phyloP scores from a whole-genome alignment of 345 rosid species.

The Dipteronia sinensis region DNA sequence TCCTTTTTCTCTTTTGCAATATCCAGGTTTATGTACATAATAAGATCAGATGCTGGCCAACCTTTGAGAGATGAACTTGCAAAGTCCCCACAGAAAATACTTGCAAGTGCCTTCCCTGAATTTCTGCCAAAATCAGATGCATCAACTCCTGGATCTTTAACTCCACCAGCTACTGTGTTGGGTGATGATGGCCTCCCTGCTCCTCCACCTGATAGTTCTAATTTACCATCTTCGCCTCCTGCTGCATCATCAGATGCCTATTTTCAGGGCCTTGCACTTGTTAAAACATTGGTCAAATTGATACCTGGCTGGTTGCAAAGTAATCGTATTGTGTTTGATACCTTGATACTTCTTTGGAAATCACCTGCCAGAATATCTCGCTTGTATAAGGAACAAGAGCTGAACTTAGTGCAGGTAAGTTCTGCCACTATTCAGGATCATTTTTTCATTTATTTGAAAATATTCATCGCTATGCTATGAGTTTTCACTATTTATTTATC shows the following conservation, averaged over 20 bases:
- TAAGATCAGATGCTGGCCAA: conserved; percentile 94
- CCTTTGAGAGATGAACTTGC: conserved; percentile 95
- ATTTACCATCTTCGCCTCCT: conserved; percentile 44
- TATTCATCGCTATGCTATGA: neutral
- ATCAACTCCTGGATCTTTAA: conserved; percentile 51
- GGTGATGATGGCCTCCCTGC: conserved; percentile 64
- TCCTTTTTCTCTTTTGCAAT: conserved; percentile 11
- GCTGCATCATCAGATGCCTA: conserved; percentile 69
- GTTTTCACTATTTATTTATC: neutral
- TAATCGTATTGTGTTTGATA: conserved; percentile 82
- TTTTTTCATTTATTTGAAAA: neutral
- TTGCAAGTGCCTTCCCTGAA: conserved; percentile 84
- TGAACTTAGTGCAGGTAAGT: conserved; percentile 88
- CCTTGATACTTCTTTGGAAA: conserved; percentile 86
- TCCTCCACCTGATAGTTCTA: conserved; percentile 61
- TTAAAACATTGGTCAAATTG: conserved; percentile 87
- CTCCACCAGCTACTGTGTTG: conserved; percentile 58
- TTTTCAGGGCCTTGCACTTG: conserved; percentile 91
- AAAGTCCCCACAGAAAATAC: conserved; percentile 88
- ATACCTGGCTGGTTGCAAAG: conserved; percentile 92
- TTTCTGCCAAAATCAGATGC: conserved; percentile 69
- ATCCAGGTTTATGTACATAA: conserved; percentile 92
- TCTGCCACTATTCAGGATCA: neutral
- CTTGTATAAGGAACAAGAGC: conserved; percentile 88
- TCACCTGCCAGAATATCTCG: conserved; percentile 91